A percentile compares a stretch with the other conserved stretches of the same genome.
These are phyloP conservation scores for Aspergillus egyptiacus DNA, from an alignment of 495 filamentous ascomycete genomes.

Conservation along the genomic window DNA sequence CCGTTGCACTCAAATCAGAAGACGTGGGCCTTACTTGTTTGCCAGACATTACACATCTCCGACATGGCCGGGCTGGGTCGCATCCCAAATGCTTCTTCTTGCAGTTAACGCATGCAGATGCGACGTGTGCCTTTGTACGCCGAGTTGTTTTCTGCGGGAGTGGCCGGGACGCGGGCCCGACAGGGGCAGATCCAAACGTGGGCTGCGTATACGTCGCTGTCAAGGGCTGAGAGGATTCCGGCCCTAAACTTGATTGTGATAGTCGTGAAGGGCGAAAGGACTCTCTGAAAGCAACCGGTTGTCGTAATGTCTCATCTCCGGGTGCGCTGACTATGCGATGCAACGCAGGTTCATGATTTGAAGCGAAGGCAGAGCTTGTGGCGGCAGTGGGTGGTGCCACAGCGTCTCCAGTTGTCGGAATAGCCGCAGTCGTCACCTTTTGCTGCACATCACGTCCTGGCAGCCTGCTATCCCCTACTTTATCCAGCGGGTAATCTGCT, in stretches of 20 bases:
- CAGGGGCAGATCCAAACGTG: slow-evolving; percentile 20
- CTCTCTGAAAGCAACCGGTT: slow-evolving; percentile 17
- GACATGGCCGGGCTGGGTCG: slow-evolving; percentile 59
- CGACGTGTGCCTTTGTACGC: slow-evolving; percentile 91
- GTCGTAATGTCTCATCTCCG: slow-evolving; percentile 17
- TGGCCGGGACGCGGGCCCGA: slow-evolving; percentile 25
- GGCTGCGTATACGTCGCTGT: slow-evolving; percentile 27
- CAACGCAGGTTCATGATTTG: slow-evolving; percentile 14
- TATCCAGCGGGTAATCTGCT: slow-evolving; percentile 55
- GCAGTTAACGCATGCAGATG: slow-evolving; percentile 94
- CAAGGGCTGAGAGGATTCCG: slow-evolving; percentile 23
- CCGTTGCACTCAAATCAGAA: no score
- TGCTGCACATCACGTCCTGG: slow-evolving; percentile 42
- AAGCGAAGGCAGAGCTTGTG: slow-evolving; percentile 21
- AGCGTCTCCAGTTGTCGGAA: slow-evolving; percentile 30
- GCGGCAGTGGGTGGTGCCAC: slow-evolving; percentile 21
- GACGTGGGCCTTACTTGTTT: slow-evolving; percentile 62
- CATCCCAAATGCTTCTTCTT: slow-evolving; percentile 90
- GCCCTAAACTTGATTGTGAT: slow-evolving; percentile 24
- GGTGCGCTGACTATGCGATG: slow-evolving; percentile 12
- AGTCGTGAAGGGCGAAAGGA: slow-evolving; percentile 30
- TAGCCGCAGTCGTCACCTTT: slow-evolving; percentile 28
- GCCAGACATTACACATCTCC: slow-evolving; percentile 55
- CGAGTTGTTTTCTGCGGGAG: slow-evolving; percentile 60
- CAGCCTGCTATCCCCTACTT: slow-evolving; percentile 49